Conservation (phyloP, 768 basidiomycete species). For the Coprinellus micaceus region DNA sequence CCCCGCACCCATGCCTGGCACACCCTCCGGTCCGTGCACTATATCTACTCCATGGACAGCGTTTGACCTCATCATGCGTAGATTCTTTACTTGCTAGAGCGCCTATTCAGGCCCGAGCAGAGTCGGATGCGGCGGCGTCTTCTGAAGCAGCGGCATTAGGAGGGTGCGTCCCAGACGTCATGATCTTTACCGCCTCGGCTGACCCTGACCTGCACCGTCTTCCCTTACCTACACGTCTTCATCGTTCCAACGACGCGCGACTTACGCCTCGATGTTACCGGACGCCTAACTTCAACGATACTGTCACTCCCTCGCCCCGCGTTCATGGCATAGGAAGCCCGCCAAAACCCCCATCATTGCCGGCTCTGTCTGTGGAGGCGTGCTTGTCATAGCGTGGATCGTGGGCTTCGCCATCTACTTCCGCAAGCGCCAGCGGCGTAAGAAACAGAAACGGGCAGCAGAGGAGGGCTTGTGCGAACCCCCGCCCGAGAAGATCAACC, state of each 20-base stretch:
- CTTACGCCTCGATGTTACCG: no score
- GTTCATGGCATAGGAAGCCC: conserved; percentile 51
- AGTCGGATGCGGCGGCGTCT: neutral
- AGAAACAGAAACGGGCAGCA: conserved; percentile 40
- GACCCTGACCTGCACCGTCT: neutral
- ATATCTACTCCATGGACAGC: no score
- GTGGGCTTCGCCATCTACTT: conserved; percentile 58
- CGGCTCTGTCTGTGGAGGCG: conserved; percentile 52
- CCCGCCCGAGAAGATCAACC: conserved; percentile 33
- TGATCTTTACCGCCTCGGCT: neutral
- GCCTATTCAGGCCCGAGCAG: neutral
- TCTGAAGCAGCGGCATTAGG: neutral
- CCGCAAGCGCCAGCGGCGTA: conserved; percentile 47
- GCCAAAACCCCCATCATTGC: conserved; percentile 61
- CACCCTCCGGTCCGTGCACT: no score
- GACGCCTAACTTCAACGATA: no score
- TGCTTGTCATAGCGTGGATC: conserved; percentile 49
- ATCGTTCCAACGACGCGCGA: neutral
- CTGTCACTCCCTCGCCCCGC: no score
- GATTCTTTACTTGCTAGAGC: neutral
- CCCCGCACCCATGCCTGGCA: no score
- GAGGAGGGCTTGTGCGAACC: conserved; percentile 40
- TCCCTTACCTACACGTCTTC: neutral
- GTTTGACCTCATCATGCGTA: no score
- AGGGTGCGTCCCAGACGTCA: neutral